phyloP scores from a whole-genome alignment of 805 yeast genomes.

The Wickerhamiella sergipiensis region DNA sequence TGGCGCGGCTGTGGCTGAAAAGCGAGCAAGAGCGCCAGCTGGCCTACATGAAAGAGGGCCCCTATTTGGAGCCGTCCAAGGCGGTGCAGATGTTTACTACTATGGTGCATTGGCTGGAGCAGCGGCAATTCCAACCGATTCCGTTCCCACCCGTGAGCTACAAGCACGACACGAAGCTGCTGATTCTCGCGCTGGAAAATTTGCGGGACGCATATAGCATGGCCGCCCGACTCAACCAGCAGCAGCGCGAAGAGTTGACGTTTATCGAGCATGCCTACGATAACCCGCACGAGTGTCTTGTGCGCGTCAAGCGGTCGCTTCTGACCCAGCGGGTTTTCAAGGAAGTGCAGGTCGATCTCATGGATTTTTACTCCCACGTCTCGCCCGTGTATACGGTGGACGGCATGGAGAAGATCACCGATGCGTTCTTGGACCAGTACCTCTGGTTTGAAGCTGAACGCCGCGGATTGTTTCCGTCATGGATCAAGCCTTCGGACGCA shows the following conservation, averaged over 20 bases:
- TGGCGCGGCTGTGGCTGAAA: constrained; percentile 85
- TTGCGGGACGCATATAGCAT: constrained; percentile 69
- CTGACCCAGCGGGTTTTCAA: constrained; percentile 86
- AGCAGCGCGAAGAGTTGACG: constrained; percentile 85
- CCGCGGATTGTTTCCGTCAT: constrained; percentile 76
- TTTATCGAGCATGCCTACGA: constrained; percentile 93
- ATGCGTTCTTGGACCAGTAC: constrained; percentile 90
- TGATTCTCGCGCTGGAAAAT: constrained; percentile 79
- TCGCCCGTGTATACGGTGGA: constrained; percentile 80
- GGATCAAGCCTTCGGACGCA: constrained; percentile 91
- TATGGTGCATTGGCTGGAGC: constrained; percentile 84
- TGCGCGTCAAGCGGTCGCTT: constrained; percentile 66
- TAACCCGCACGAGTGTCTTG: constrained; percentile 85
- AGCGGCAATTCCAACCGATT: constrained; percentile 63
- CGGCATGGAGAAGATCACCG: constrained; percentile 89
- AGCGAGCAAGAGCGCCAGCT: constrained; percentile 83
- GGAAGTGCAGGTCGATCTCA: constrained; percentile 76
- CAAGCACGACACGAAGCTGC: constrained; percentile 82
- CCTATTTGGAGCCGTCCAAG: constrained; percentile 70
- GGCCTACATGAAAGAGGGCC: constrained; percentile 70
- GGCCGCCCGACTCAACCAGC: constrained; percentile 63
- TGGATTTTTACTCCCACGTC: constrained; percentile 75
- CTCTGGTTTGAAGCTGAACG: constrained; percentile 92
- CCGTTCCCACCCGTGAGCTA: constrained; percentile 89
- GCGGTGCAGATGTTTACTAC: constrained; percentile 79